These are phyloP conservation scores for Hymenoscyphus salicellus DNA, from an alignment of 2,329 filamentous ascomycete genomes.

Conservation along the genomic window DNA sequence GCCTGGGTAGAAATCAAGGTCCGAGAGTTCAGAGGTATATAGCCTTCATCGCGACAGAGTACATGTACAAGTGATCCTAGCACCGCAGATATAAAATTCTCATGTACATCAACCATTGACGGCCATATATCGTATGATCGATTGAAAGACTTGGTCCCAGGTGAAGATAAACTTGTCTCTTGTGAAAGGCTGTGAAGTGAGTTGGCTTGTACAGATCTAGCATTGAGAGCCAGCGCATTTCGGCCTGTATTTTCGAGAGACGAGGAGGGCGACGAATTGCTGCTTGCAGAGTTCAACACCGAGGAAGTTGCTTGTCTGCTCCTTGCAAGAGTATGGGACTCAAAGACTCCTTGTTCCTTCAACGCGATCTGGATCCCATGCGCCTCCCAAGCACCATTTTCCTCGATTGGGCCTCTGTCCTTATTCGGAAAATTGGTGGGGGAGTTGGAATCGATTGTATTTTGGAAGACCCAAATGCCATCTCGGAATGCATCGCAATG, in stretches of 20 bases:
- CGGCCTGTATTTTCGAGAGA: slow-evolving; percentile 28
- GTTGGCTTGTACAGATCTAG: slow-evolving; percentile 27
- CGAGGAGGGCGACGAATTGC: slow-evolving; percentile 32
- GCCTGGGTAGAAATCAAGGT: slow-evolving; percentile 31
- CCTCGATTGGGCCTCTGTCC: slow-evolving; percentile 10
- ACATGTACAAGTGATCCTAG: slow-evolving; percentile 34
- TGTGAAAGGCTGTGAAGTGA: slow-evolving; percentile 23
- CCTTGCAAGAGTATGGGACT: slow-evolving; percentile 30
- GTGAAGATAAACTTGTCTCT: slow-evolving; percentile 27
- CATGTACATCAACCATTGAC: slow-evolving; percentile 33
- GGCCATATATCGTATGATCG: slow-evolving; percentile 18
- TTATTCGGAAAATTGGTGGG: slow-evolving; percentile 7
- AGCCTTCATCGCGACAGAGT: slow-evolving; percentile 34
- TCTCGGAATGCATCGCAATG: slow-evolving; percentile 30
- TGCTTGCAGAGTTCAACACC: slow-evolving; percentile 26
- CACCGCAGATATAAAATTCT: slow-evolving; percentile 36
- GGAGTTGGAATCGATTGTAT: slow-evolving; percentile 8
- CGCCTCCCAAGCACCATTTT: slow-evolving; percentile 20
- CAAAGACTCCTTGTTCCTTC: slow-evolving; percentile 32
- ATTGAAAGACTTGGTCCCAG: slow-evolving; percentile 23
- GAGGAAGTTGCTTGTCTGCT: slow-evolving; percentile 23
- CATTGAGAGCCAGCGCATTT: slow-evolving; percentile 30
- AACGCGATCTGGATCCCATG: slow-evolving; percentile 23
- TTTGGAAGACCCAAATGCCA: slow-evolving; percentile 34
- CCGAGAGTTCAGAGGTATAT: slow-evolving; percentile 36